These are phyloP conservation scores for Phialophora macrospora DNA, from an alignment of 2,329 filamentous ascomycete species.

Conservation along the genomic window DNA sequence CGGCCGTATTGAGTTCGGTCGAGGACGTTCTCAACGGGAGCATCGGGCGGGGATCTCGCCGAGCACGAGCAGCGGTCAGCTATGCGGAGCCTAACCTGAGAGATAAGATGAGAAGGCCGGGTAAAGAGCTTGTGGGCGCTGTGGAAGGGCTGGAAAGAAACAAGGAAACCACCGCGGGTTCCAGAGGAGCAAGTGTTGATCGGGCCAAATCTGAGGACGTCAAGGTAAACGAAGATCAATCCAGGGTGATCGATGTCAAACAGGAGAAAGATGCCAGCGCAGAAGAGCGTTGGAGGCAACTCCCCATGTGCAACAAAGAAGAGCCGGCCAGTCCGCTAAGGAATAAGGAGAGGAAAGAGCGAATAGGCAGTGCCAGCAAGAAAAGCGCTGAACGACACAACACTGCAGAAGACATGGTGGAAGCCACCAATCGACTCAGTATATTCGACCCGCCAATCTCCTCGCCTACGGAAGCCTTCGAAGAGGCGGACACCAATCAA, in stretches of 20 bases:
- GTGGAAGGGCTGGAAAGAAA: slow-evolving; percentile 61
- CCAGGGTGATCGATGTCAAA: slow-evolving; percentile 30
- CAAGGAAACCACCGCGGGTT: slow-evolving; percentile 46
- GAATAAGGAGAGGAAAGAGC: slow-evolving; percentile 42
- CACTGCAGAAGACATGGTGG: slow-evolving; percentile 28
- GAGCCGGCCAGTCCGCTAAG: slow-evolving; percentile 35
- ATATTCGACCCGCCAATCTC: slow-evolving; percentile 37
- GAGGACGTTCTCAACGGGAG: slow-evolving; percentile 47
- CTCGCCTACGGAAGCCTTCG: slow-evolving; percentile 27
- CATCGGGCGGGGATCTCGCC: slow-evolving; percentile 67
- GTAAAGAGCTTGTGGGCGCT: slow-evolving; percentile 75
- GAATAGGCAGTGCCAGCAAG: slow-evolving; percentile 27
- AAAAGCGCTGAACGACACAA: slow-evolving; percentile 11
- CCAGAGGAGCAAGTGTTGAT: slow-evolving; percentile 28
- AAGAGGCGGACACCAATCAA: slow-evolving; percentile 1
- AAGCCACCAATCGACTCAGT: slow-evolving; percentile 35
- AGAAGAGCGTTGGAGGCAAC: slow-evolving; percentile 28
- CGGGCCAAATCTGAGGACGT: slow-evolving; percentile 28
- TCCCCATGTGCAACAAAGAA: slow-evolving; percentile 28
- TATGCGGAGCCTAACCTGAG: slow-evolving; percentile 82
- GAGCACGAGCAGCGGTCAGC: slow-evolving; percentile 71
- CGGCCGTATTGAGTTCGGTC: slow-evolving; percentile 36
- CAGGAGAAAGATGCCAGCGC: slow-evolving; percentile 17
- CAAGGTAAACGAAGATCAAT: slow-evolving; percentile 26
- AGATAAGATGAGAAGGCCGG: slow-evolving; percentile 82